phyloP scores from a whole-genome alignment of 306 rosid species.

The Hippophae rhamnoides region DNA sequence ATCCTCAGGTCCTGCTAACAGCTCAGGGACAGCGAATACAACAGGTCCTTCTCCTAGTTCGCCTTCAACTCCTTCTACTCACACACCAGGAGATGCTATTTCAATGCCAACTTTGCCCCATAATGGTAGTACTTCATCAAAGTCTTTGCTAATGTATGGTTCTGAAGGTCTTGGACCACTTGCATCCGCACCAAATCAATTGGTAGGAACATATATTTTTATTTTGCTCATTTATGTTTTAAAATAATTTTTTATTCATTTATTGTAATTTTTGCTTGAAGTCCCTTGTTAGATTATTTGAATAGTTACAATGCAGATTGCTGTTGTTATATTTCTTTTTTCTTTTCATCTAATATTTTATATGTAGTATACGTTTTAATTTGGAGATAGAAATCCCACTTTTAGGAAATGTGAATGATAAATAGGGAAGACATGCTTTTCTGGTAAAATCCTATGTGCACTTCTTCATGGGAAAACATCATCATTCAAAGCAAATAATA shows the following conservation, averaged over 20 bases:
- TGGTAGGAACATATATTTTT: conserved; percentile 29
- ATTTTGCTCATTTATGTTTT: conserved; percentile 1
- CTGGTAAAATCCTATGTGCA: no score
- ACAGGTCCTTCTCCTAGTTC: conserved; percentile 47
- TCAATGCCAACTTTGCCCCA: conserved; percentile 40
- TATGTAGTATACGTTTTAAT: no score
- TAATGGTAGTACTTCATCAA: conserved; percentile 33
- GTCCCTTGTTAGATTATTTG: no score
- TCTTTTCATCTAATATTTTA: no score
- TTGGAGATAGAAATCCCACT: no score
- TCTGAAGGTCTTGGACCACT: conserved; percentile 47
- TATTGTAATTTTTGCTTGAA: no score
- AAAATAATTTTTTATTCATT: not conserved
- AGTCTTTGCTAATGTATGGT: conserved; percentile 38
- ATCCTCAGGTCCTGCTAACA: conserved; percentile 49
- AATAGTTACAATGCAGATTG: no score
- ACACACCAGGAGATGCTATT: conserved; percentile 43
- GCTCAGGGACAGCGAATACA: conserved; percentile 61
- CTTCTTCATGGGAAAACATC: no score
- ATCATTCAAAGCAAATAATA: no score
- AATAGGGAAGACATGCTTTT: no score
- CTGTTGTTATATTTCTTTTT: no score
- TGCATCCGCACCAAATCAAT: conserved; percentile 41
- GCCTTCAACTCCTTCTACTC: conserved; percentile 50
- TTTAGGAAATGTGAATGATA: no score